phyloP scores from a whole-genome alignment of 257 asterid genomes.

The Salvia splendens region DNA sequence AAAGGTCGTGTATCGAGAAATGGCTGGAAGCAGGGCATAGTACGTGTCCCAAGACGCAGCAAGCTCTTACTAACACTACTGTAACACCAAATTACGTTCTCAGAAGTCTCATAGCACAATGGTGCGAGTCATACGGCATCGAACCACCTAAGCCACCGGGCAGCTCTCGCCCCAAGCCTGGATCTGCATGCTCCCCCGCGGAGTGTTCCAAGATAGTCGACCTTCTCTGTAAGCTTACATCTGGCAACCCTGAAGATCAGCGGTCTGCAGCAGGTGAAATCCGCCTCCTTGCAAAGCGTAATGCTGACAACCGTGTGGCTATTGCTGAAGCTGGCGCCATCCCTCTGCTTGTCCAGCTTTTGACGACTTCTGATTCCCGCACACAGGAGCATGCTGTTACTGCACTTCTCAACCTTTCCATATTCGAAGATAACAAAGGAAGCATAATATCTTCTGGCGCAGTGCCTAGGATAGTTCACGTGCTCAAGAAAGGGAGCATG shows the following conservation, averaged over 20 bases:
- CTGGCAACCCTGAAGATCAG: constrained; percentile 77
- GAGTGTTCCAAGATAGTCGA: constrained; percentile 65
- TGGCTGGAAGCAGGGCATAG: constrained; percentile 88
- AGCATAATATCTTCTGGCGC: constrained; percentile 76
- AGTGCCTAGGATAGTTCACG: constrained; percentile 89
- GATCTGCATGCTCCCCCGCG: constrained; percentile 65
- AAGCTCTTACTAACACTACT: constrained; percentile 63
- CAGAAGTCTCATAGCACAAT: constrained; percentile 91
- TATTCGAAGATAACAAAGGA: constrained; percentile 85
- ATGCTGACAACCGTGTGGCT: constrained; percentile 90
- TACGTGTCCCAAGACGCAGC: constrained; percentile 96
- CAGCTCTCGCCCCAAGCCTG: constrained; percentile 46
- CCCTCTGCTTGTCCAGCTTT: constrained; percentile 72
- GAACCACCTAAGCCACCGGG: constrained; percentile 84
- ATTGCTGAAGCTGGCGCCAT: constrained; percentile 99
- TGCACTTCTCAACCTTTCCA: constrained; percentile 93
- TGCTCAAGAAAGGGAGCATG: constrained; percentile 82
- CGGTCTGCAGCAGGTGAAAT: constrained; percentile 89
- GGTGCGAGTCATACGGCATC: constrained; percentile 92
- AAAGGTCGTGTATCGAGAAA: constrained; percentile 82
- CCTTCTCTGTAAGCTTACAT: constrained; percentile 76
- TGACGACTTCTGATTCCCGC: constrained; percentile 80
- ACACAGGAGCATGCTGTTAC: constrained; percentile 95
- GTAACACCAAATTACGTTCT: constrained; percentile 94
- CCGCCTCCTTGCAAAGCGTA: constrained; percentile 95